Evolutionary conservation across 2,329 filamentous ascomycete genomes (phyloP).

Genomic region (Colletotrichum sidae): DNA sequence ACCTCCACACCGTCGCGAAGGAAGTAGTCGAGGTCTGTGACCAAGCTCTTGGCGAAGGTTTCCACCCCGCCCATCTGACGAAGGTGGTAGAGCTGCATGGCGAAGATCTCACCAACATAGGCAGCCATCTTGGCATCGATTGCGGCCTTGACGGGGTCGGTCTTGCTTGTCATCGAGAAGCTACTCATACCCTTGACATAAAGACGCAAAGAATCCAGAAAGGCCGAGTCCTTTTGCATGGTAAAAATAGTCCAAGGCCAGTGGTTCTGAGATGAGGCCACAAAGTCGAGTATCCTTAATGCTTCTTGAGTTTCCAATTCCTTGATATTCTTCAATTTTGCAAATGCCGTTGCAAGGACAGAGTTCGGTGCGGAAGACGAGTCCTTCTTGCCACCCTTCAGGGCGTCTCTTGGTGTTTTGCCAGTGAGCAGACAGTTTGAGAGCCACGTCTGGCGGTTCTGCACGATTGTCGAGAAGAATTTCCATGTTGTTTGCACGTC

Average conservation of each 20-base stretch:
- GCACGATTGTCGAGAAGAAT: slow-evolving; percentile 86
- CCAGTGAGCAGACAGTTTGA: slow-evolving; percentile 93
- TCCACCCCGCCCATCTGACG: slow-evolving; percentile 78
- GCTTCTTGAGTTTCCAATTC: slow-evolving; percentile 73
- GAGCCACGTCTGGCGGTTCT: slow-evolving; percentile 95
- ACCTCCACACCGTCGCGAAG: slow-evolving; percentile 81
- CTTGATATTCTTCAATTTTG: slow-evolving; percentile 74
- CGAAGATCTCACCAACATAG: slow-evolving; percentile 86
- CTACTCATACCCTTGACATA: slow-evolving; percentile 73
- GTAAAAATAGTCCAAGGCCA: slow-evolving; percentile 95
- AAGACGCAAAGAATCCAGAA: slow-evolving; percentile 77
- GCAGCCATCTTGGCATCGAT: slow-evolving; percentile 80
- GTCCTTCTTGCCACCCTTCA: slow-evolving; percentile 67
- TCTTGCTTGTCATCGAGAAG: slow-evolving; percentile 62
- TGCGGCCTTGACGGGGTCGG: slow-evolving; percentile 67
- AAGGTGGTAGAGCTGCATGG: slow-evolving; percentile 89
- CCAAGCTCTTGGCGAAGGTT: slow-evolving; percentile 75
- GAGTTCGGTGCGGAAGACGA: slow-evolving; percentile 66
- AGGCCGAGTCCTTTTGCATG: slow-evolving; percentile 77
- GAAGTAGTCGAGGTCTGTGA: slow-evolving; percentile 83
- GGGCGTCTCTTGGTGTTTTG: slow-evolving; percentile 81
- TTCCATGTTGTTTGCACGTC: slow-evolving; percentile 82
- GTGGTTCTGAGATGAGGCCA: slow-evolving; percentile 88
- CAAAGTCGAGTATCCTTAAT: slow-evolving; percentile 85
- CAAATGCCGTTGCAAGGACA: slow-evolving; percentile 79